phyloP scores from a whole-genome alignment of 371 early-diverging fungal species.

The Rhizopus sp. region DNA sequence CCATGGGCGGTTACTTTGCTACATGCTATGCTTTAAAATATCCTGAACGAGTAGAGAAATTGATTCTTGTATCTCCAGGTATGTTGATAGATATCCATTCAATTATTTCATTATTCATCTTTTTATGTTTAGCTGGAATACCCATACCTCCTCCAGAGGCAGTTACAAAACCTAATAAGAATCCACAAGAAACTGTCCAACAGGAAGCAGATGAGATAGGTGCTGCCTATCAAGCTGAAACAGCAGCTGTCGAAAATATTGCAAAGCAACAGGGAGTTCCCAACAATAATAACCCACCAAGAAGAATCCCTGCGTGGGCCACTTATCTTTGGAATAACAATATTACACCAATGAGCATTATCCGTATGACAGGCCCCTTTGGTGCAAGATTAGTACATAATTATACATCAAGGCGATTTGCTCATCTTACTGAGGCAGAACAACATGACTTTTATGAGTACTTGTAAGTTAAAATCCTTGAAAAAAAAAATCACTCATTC shows the following conservation, averaged over 20 bases:
- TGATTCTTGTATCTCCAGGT: slow-evolving; percentile 89
- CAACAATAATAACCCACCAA: slow-evolving; percentile 16
- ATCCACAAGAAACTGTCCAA: slow-evolving; percentile 34
- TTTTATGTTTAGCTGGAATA: slow-evolving; percentile 51
- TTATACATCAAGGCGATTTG: slow-evolving; percentile 74
- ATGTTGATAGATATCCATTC: background rate
- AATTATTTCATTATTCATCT: background rate
- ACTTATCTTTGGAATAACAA: slow-evolving; percentile 74
- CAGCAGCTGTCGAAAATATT: slow-evolving; percentile 23
- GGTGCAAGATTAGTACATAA: slow-evolving; percentile 71
- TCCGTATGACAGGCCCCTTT: slow-evolving; percentile 77
- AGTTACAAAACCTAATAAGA: slow-evolving; percentile 17
- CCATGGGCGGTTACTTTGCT: slow-evolving; percentile 89
- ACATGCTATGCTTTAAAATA: slow-evolving; percentile 86
- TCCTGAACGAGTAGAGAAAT: slow-evolving; percentile 85
- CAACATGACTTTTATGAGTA: slow-evolving; percentile 61
- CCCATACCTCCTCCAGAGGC: slow-evolving; percentile 50
- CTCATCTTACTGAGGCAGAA: slow-evolving; percentile 65
- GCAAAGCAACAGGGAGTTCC: slow-evolving; percentile 10
- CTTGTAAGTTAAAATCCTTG: slow-evolving; percentile 34
- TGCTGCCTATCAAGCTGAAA: slow-evolving; percentile 33
- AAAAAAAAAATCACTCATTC: background rate
- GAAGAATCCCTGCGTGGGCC: slow-evolving; percentile 49
- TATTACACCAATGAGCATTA: slow-evolving; percentile 81
- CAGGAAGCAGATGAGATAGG: slow-evolving; percentile 37